phyloP scores from a whole-genome alignment of 208 protist species.

The Crithidia fasciculata region DNA sequence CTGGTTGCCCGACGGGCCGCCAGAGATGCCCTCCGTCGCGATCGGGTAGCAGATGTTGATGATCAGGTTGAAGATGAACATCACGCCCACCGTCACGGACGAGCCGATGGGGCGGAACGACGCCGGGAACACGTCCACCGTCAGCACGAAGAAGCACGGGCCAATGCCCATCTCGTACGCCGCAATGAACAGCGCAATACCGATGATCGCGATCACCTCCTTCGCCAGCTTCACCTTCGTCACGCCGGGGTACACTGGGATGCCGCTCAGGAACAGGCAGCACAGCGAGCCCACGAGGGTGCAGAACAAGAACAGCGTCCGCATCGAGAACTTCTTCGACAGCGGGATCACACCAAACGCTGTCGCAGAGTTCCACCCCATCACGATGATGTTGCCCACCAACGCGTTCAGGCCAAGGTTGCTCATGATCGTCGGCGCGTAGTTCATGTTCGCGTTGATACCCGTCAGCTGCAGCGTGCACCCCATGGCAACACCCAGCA shows the following conservation, averaged over 20 bases:
- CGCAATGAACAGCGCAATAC: constrained; percentile 52
- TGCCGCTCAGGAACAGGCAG: constrained; percentile 31
- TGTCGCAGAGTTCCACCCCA: constrained; percentile 56
- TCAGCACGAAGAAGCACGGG: constrained; percentile 47
- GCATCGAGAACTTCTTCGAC: constrained; percentile 21
- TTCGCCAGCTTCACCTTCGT: constrained; percentile 19
- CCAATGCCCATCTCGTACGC: constrained; percentile 49
- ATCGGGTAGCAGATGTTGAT: constrained; percentile 50
- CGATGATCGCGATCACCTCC: constrained; percentile 32
- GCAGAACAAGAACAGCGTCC: constrained; percentile 31
- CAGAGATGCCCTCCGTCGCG: constrained; percentile 41
- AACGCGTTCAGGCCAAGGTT: constrained; percentile 35
- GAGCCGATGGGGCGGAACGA: constrained; percentile 37
- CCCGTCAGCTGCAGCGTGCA: constrained; percentile 53
- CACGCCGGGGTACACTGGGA: constrained; percentile 31
- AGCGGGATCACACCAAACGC: constrained; percentile 42
- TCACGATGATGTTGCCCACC: constrained; percentile 55
- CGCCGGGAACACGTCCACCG: constrained; percentile 45
- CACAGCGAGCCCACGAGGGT: constrained; percentile 26
- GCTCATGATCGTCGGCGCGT: constrained; percentile 43
- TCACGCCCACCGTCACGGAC: constrained; percentile 26
- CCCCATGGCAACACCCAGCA: constrained; percentile 34
- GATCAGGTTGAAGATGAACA: constrained; percentile 49
- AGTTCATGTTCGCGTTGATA: constrained; percentile 62
- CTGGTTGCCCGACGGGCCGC: constrained; percentile 49